A percentile compares a stretch with the other conserved stretches of the same genome.
Conservation (phyloP, 805 yeast species). For the Cyberlindnera veronae region DNA sequence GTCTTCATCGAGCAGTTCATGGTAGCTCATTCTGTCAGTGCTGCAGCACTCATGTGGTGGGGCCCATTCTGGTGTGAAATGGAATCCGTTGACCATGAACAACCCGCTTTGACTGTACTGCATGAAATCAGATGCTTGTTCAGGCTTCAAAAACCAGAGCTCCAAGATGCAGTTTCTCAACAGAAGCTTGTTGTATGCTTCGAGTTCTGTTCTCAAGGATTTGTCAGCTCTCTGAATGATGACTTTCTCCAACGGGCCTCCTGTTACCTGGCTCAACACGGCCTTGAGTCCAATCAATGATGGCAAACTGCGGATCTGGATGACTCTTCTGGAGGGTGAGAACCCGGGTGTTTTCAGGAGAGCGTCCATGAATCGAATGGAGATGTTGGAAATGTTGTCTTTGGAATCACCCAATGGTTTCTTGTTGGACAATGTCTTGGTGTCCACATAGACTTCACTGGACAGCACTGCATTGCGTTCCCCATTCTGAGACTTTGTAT, state of each 20-base stretch:
- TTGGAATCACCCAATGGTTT: neutral
- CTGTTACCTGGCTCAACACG: constrained; percentile 52
- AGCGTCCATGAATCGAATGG: neutral
- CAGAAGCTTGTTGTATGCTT: neutral
- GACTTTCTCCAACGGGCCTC: constrained; percentile 66
- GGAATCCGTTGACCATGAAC: constrained; percentile 56
- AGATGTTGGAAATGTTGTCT: neutral
- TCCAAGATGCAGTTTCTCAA: constrained; percentile 35
- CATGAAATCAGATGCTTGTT: constrained; percentile 53
- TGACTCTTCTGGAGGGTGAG: constrained; percentile 24
- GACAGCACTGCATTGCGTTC: neutral
- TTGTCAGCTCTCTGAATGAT: constrained; percentile 24
- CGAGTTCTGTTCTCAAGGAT: constrained; percentile 1
- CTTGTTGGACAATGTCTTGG: neutral
- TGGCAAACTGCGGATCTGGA: constrained; percentile 40
- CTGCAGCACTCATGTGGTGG: constrained; percentile 8
- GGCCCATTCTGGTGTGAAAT: constrained; percentile 46
- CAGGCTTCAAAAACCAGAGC: constrained; percentile 48
- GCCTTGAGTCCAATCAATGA: constrained; percentile 43
- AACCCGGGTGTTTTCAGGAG: neutral
- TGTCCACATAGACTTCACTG: neutral
- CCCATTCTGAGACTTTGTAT: no score
- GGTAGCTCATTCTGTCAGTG: neutral
- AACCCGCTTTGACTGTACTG: constrained; percentile 48
- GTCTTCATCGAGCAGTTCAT: neutral